A percentile compares a stretch with the other conserved stretches of the same genome.
These are phyloP conservation scores for Zizania latifolia DNA, from an alignment of 176 grass and related monocot species.

Conservation along the genomic window DNA sequence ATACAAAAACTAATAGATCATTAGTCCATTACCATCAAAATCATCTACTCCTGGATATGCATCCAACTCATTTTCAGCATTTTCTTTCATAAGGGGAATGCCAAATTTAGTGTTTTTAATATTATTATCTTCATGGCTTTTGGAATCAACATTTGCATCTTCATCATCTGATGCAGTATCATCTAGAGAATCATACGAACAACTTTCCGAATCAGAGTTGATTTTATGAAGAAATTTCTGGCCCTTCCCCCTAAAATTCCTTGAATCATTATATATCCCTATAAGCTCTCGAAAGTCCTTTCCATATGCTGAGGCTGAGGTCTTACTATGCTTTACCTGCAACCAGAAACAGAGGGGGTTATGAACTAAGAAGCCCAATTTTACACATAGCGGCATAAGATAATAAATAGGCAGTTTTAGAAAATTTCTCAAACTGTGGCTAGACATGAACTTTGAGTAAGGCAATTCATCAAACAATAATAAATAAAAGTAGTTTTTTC, in stretches of 20 bases:
- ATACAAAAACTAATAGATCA: too few species aligned
- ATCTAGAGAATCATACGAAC: constrained; percentile 38
- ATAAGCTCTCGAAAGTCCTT: constrained; percentile 72
- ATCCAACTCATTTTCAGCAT: constrained; percentile 61
- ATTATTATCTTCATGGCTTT: background rate
- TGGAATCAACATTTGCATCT: constrained; percentile 26
- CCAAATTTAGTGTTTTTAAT: constrained; percentile 14
- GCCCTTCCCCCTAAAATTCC: constrained; percentile 16
- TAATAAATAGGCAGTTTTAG: background rate
- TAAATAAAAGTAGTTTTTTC: background rate
- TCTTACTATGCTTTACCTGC: constrained; percentile 81
- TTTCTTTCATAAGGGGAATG: constrained; percentile 30
- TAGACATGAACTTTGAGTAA: constrained; percentile 1
- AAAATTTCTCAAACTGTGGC: background rate
- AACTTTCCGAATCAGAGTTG: constrained; percentile 39
- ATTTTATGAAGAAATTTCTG: constrained; percentile 36
- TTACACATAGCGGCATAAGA: background rate
- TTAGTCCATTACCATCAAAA: constrained; percentile 77
- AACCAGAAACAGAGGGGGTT: constrained; percentile 11
- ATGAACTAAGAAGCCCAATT: background rate
- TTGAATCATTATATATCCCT: constrained; percentile 47
- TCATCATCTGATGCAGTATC: constrained; percentile 36
- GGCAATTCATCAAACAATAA: background rate
- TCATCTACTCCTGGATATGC: constrained; percentile 57
- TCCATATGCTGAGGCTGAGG: constrained; percentile 55